Conservation (phyloP, 169 alveolate genomes). For the Blepharisma undulans region DNA sequence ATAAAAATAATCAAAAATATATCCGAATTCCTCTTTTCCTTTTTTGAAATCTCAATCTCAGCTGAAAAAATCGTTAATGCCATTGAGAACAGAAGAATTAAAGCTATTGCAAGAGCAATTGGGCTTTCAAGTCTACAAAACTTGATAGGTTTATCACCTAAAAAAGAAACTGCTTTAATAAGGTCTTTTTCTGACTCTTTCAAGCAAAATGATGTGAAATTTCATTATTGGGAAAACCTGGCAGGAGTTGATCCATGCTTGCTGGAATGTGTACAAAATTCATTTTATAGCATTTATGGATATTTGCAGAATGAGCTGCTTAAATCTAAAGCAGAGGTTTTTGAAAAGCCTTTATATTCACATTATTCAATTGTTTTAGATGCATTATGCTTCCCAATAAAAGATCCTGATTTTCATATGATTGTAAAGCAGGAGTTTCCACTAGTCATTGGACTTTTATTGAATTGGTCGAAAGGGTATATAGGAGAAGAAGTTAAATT, state of each 20-base stretch:
- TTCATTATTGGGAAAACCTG: slow-evolving; percentile 29
- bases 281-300: slow-evolving; percentile 10
- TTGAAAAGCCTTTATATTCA: not conserved
- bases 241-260: slow-evolving; percentile 26
- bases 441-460: not conserved
- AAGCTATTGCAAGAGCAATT: slow-evolving; percentile 12
- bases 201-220: not conserved
- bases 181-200: slow-evolving; percentile 26
- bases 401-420: slow-evolving; percentile 21
- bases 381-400: slow-evolving; percentile 20
- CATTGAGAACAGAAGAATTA: slow-evolving; percentile 14
- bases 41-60: not conserved
- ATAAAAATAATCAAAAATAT: not conserved
- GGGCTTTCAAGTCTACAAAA: not conserved
- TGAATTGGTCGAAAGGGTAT: slow-evolving; percentile 30
- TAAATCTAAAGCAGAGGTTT: not conserved
- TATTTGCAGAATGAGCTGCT: slow-evolving; percentile 22
- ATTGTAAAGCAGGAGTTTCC: slow-evolving; percentile 20
- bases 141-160: not conserved
- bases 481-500: slow-evolving; percentile 13
- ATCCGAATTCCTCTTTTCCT: not conserved
- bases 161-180: slow-evolving; percentile 10
- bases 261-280: slow-evolving; percentile 8
- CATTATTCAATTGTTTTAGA: slow-evolving; percentile 15
- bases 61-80: slow-evolving; percentile 3